These are phyloP conservation scores for Paramecium caudatum DNA, from an alignment of 73 alveolate species.

Conservation along the genomic window DNA sequence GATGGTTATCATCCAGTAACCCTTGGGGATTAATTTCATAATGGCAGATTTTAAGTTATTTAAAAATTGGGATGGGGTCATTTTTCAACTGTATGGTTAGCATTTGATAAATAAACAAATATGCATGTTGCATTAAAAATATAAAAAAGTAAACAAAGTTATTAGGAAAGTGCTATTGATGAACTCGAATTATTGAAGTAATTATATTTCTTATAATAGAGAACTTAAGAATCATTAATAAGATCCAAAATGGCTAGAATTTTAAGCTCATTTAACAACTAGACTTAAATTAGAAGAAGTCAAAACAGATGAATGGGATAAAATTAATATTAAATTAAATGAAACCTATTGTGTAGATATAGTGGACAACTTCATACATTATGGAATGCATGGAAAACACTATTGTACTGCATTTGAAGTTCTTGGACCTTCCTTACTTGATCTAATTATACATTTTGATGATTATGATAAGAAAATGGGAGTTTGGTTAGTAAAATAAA, in stretches of 20 bases:
- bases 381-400: conserved; percentile 82
- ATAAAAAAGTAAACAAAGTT: conserved; percentile 89
- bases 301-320: conserved; percentile 44
- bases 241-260: conserved; percentile 67
- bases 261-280: conserved; percentile 19
- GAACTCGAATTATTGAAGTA: conserved; percentile 74
- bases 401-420: conserved; percentile 92
- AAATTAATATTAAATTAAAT: conserved; percentile 21
- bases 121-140: conserved; percentile 92
- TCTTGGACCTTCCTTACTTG: conserved; percentile 86
- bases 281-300: neutral
- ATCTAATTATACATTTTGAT: conserved; percentile 85
- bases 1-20: conserved; percentile 76
- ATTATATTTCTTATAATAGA: neutral
- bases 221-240: conserved; percentile 63
- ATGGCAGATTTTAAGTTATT: conserved; percentile 69
- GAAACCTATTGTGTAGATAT: conserved; percentile 78
- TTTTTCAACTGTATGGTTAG: conserved; percentile 81
- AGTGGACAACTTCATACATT: conserved; percentile 80
- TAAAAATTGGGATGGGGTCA: conserved; percentile 84
- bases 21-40: conserved; percentile 73
- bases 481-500: conserved; percentile 87
- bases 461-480: conserved; percentile 84
- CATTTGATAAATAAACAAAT: conserved; percentile 77
- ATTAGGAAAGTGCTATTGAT: conserved; percentile 86